Evolutionary conservation across 2,329 filamentous ascomycete species (phyloP).

Genomic region (Cladosporium sp.): DNA sequence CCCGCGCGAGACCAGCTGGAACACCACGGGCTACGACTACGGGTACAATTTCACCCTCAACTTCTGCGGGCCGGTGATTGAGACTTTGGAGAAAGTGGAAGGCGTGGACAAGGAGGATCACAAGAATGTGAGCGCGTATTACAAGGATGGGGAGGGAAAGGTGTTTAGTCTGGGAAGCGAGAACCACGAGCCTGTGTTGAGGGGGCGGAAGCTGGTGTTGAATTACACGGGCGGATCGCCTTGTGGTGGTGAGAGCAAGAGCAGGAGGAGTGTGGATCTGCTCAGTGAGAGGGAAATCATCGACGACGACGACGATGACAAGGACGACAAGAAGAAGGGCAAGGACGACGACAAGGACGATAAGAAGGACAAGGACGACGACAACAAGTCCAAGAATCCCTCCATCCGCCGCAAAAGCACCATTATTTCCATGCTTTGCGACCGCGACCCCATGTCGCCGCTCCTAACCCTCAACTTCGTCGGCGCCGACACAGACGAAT

Average conservation of each 20-base stretch:
- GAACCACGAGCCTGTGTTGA: slow-evolving; percentile 54
- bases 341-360: slow-evolving; percentile 38
- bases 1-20: slow-evolving; percentile 60
- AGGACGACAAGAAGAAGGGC: slow-evolving; percentile 36
- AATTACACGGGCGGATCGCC: slow-evolving; percentile 54
- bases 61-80: slow-evolving; percentile 74
- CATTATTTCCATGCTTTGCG: slow-evolving; percentile 90
- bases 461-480: slow-evolving; percentile 79
- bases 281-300: slow-evolving; percentile 41
- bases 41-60: slow-evolving; percentile 81
- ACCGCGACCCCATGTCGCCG: slow-evolving; percentile 70
- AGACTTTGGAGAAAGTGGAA: slow-evolving; percentile 49
- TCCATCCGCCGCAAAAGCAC: slow-evolving; percentile 72
- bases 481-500: slow-evolving; percentile 78
- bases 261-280: slow-evolving; percentile 28
- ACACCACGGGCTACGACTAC: slow-evolving; percentile 73
- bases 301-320: slow-evolving; percentile 37
- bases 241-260: slow-evolving; percentile 39
- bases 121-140: slow-evolving; percentile 78
- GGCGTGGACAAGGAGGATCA: slow-evolving; percentile 64
- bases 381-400: slow-evolving; percentile 43
- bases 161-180: slow-evolving; percentile 71
- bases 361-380: slow-evolving; percentile 33
- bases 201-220: slow-evolving; percentile 64
- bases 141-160: slow-evolving; percentile 60